Percentiles rank a stretch among this genome's conserved stretches.
phyloP scores from a whole-genome alignment of 306 rosid genomes.

The Malus sieversii region DNA sequence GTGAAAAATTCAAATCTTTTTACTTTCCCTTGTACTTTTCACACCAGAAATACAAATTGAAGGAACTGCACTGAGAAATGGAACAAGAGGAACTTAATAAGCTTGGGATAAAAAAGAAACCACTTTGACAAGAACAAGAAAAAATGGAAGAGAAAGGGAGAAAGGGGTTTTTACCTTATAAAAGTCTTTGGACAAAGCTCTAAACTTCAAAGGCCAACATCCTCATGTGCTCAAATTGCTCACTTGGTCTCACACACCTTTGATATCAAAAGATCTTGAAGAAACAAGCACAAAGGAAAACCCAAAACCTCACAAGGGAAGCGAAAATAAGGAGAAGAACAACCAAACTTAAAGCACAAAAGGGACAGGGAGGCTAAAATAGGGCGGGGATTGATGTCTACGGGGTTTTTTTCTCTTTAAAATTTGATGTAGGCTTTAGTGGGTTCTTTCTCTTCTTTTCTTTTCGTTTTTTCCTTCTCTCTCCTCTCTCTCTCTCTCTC shows the following conservation, averaged over 20 bases:
- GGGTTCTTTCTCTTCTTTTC: conserved; percentile 23
- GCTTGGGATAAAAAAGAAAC: neutral
- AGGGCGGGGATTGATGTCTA: conserved; percentile 37
- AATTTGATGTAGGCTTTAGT: conserved; percentile 44
- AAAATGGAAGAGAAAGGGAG: neutral
- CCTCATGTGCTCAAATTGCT: too few species aligned
- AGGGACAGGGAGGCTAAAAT: conserved; percentile 30
- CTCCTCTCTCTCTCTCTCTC: neutral
- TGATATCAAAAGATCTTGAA: neutral
- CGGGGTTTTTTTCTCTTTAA: conserved; percentile 19
- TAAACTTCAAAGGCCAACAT: too few species aligned
- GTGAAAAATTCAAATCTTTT: neutral
- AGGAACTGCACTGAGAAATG: conserved; percentile 9
- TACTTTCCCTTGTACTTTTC: neutral
- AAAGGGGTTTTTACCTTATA: neutral
- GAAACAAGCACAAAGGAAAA: neutral
- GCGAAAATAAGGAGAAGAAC: conserved; percentile 7
- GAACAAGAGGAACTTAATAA: neutral
- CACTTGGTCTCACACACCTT: neutral
- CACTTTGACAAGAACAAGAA: neutral
- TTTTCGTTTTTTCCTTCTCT: neutral
- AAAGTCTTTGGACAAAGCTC: too few species aligned
- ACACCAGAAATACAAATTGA: neutral
- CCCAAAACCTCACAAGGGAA: conserved; percentile 21
- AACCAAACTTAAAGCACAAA: conserved; percentile 23